Evolutionary conservation across 352 stramenopile species (phyloP).

Genomic region (Phytophthora quininea): DNA sequence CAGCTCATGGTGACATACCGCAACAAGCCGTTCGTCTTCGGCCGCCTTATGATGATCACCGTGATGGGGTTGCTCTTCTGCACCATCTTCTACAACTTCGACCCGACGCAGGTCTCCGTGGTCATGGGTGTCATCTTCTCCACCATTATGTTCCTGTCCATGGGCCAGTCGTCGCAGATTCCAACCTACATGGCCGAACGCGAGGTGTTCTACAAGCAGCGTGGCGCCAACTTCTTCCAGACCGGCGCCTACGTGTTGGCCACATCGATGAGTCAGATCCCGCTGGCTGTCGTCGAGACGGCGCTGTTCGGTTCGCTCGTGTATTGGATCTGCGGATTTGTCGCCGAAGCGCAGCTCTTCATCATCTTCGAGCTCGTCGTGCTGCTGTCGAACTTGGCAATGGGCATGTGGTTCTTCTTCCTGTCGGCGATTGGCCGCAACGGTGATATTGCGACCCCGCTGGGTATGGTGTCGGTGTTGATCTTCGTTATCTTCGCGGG

Average conservation of each 20-base stretch:
- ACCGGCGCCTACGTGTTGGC: conserved; percentile 74
- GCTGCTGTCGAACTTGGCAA: conserved; percentile 49
- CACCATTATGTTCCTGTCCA: conserved; percentile 75
- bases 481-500: conserved; percentile 57
- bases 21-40: conserved; percentile 36
- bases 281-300: conserved; percentile 57
- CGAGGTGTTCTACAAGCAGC: conserved; percentile 53
- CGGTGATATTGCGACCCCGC: conserved; percentile 36
- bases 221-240: conserved; percentile 77
- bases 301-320: conserved; percentile 82
- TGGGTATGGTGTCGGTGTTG: conserved; percentile 47
- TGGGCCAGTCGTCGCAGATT: conserved; percentile 74
- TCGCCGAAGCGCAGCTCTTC: conserved; percentile 29
- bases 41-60: conserved; percentile 55
- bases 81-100: conserved; percentile 46
- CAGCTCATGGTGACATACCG: conserved; percentile 60
- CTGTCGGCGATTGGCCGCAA: conserved; percentile 36
- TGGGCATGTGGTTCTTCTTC: conserved; percentile 37
- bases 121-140: conserved; percentile 86
- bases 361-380: conserved; percentile 48
- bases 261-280: conserved; percentile 35
- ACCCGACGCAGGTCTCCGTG: conserved; percentile 41
- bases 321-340: conserved; percentile 86
- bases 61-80: conserved; percentile 50
- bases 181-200: conserved; percentile 3